A percentile compares a stretch with the other conserved stretches of the same genome.
phyloP scores from a whole-genome alignment of 2,329 filamentous ascomycete genomes.

The Penicillium sp. region DNA sequence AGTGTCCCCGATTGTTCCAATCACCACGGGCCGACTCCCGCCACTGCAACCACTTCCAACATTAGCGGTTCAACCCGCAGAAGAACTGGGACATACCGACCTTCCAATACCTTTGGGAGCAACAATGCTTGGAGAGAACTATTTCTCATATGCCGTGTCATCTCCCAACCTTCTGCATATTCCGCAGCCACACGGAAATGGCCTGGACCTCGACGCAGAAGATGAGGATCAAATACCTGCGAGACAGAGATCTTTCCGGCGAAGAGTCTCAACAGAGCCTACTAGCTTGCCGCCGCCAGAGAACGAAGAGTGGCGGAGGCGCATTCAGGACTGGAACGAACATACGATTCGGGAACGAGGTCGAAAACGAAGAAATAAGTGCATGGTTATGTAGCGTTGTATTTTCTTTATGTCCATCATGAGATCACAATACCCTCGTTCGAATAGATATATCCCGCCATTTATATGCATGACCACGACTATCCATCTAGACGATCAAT shows the following conservation, averaged over 20 bases:
- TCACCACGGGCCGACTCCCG: conserved; percentile 3
- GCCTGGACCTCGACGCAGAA: conserved; percentile 19
- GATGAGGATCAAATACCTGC: conserved; percentile 20
- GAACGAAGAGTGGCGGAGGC: conserved; percentile 38
- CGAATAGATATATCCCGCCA: background rate
- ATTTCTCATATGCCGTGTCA: conserved; percentile 34
- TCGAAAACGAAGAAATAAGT: conserved; percentile 36
- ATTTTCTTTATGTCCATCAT: background rate
- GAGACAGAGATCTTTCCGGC: conserved; percentile 23
- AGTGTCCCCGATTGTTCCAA: conserved; percentile 4
- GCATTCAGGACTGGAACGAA: conserved; percentile 43
- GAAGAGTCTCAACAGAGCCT: conserved; percentile 36
- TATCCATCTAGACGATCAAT: background rate
- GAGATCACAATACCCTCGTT: conserved; percentile 18
- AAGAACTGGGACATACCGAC: conserved; percentile 2
- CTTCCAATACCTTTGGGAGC: conserved; percentile 13
- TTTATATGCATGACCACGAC: background rate
- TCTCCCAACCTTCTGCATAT: conserved; percentile 34
- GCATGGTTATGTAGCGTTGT: conserved; percentile 38
- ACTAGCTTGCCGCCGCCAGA: conserved; percentile 29
- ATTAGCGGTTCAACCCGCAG: conserved; percentile 14
- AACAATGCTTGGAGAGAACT: conserved; percentile 20
- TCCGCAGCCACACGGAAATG: conserved; percentile 19
- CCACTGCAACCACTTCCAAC: conserved; percentile 16
- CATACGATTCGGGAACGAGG: conserved; percentile 37